Evolutionary conservation across 495 filamentous ascomycete species (phyloP).

Genomic region (Penicillium herquei): DNA sequence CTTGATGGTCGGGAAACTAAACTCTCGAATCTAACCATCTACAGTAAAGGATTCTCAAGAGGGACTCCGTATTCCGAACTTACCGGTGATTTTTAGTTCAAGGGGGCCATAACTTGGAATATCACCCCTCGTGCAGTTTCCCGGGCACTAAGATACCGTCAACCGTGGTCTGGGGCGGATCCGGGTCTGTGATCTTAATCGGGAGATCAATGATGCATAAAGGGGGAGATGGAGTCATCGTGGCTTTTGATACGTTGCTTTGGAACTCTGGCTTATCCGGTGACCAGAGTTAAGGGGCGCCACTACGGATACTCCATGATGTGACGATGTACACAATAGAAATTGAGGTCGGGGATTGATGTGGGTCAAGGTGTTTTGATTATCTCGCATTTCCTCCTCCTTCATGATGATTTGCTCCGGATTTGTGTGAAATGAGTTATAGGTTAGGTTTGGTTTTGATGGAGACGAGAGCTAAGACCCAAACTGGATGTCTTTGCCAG

Average conservation of each 20-base stretch:
- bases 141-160: no score
- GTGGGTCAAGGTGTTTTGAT: slow-evolving; percentile 9
- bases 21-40: no score
- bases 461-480: neutral
- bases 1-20: no score
- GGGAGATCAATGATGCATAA: neutral
- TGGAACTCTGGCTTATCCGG: neutral
- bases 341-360: slow-evolving; percentile 15
- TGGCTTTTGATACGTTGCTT: slow-evolving; percentile 9
- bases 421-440: neutral
- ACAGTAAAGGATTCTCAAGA: no score
- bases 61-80: no score
- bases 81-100: no score
- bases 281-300: slow-evolving; percentile 5
- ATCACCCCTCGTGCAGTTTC: no score
- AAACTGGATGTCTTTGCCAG: neutral
- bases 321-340: neutral
- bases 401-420: no score
- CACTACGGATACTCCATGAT: no score
- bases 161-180: slow-evolving; percentile 5
- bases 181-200: neutral
- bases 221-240: slow-evolving; percentile 3
- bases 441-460: slow-evolving; percentile 2
- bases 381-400: neutral
- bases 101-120: no score